Conservation (phyloP, 2,329 filamentous ascomycete genomes). For the Sphaerostilbella broomeana region DNA sequence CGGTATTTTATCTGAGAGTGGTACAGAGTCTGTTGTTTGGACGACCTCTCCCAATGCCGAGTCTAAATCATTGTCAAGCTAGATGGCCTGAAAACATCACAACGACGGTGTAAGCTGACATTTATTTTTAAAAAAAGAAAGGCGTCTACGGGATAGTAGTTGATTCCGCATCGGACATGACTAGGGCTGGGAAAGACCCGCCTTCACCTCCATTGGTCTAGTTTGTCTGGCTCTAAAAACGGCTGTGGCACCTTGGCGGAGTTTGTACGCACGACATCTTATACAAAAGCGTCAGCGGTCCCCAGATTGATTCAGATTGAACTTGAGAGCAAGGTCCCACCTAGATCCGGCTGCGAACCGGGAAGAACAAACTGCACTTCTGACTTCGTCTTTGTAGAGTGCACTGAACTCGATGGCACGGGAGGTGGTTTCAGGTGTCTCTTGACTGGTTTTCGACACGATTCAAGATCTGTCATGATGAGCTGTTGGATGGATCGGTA, state of each 20-base stretch:
- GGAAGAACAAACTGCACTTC: constrained; percentile 26
- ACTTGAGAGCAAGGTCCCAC: constrained; percentile 1
- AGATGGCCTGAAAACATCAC: no score
- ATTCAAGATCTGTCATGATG: constrained; percentile 3
- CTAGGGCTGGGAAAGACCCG: no score
- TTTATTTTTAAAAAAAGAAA: no score
- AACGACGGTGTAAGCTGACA: no score
- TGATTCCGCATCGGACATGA: no score
- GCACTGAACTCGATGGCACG: constrained; percentile 17
- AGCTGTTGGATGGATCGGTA: not conserved
- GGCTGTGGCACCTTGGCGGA: constrained; percentile 26
- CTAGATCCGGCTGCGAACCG: constrained; percentile 21
- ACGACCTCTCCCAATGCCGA: no score
- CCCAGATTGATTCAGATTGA: no score
- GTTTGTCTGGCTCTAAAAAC: constrained; percentile 27
- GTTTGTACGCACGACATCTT: constrained; percentile 24
- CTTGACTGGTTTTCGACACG: constrained; percentile 16
- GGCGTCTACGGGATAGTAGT: no score
- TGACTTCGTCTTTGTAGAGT: constrained; percentile 20
- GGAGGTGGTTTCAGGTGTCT: constrained; percentile 22
- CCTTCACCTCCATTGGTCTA: constrained; percentile 17
- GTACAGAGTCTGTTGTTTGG: no score
- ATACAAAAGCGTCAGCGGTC: not conserved
- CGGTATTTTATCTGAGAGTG: no score
- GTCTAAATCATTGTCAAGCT: no score